Conservation (phyloP, 2,329 filamentous ascomycete species). For the Trichoderma sp. region DNA sequence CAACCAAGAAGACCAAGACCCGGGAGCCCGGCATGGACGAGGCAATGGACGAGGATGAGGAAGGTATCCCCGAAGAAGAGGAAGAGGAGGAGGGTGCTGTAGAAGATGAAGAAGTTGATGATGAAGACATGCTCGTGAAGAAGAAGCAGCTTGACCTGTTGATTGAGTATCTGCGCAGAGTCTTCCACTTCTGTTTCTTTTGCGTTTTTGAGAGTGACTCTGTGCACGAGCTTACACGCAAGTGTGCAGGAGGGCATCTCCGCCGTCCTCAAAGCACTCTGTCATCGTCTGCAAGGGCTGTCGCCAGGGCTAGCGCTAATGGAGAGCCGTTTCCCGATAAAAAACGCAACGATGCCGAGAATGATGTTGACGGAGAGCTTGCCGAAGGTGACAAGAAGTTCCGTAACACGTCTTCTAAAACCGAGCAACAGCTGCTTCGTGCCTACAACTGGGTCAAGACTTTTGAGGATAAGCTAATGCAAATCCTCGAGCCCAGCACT, state of each 20-base stretch:
- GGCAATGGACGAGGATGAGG: conserved; percentile 64
- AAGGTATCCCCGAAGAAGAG: conserved; percentile 70
- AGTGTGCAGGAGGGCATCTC: conserved; percentile 96
- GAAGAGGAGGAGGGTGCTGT: conserved; percentile 78
- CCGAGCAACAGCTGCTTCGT: conserved; percentile 87
- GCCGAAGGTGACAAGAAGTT: conserved; percentile 69
- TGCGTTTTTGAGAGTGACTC: conserved; percentile 99
- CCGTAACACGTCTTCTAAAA: conserved; percentile 69
- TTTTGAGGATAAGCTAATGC: conserved; percentile 93
- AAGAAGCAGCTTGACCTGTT: conserved; percentile 97
- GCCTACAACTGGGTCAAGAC: conserved; percentile 99
- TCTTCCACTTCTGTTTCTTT: conserved; percentile 99
- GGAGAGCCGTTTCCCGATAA: conserved; percentile 83
- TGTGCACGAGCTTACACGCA: conserved; percentile 90
- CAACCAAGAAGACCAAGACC: conserved; percentile 63
- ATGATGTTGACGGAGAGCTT: conserved; percentile 55
- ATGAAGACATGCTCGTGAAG: conserved; percentile 84
- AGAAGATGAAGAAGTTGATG: conserved; percentile 84
- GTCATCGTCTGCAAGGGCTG: conserved; percentile 77
- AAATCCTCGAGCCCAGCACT: conserved; percentile 86
- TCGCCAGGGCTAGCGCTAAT: conserved; percentile 79
- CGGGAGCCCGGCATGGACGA: conserved; percentile 62
- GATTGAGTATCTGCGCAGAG: conserved; percentile 93
- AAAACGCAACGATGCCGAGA: conserved; percentile 69
- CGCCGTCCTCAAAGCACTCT: conserved; percentile 86